Percentiles rank a stretch among this genome's conserved stretches.
Conservation (phyloP, 306 rosid species). For the Trichosanthes truncata region DNA sequence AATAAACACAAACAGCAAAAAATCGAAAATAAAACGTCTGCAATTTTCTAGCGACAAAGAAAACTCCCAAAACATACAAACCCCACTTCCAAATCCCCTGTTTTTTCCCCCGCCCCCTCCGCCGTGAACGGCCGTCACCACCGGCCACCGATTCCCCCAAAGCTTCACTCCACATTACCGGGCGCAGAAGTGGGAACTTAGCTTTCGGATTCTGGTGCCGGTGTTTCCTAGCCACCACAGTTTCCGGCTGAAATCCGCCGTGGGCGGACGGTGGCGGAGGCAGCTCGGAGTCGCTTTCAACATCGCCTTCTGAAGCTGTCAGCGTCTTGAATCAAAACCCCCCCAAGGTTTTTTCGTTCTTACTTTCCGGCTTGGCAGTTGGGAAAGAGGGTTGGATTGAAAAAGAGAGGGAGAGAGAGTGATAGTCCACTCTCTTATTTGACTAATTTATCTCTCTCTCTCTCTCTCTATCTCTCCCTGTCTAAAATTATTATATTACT, state of each 20-base stretch:
- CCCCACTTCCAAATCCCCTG: background rate
- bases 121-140: background rate
- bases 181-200: background rate
- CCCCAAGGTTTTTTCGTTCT: background rate
- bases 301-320: background rate
- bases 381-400: conserved; percentile 3
- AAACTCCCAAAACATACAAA: background rate
- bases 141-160: background rate
- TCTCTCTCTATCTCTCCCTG: conserved; percentile 8
- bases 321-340: background rate
- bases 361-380: conserved; percentile 11
- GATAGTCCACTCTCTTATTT: conserved; percentile 10
- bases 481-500: conserved; percentile 4
- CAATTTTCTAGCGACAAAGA: background rate
- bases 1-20: background rate
- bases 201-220: background rate
- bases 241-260: background rate
- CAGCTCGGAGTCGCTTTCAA: background rate
- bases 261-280: background rate
- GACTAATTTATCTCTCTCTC: background rate
- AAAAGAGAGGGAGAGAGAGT: conserved; percentile 4
- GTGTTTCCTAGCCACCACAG: background rate
- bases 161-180: background rate
- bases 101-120: background rate
- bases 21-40: background rate